Evolutionary conservation across 1,284 basidiomycete genomes (phyloP).

Genomic region (Heterobasidion occidentale): DNA sequence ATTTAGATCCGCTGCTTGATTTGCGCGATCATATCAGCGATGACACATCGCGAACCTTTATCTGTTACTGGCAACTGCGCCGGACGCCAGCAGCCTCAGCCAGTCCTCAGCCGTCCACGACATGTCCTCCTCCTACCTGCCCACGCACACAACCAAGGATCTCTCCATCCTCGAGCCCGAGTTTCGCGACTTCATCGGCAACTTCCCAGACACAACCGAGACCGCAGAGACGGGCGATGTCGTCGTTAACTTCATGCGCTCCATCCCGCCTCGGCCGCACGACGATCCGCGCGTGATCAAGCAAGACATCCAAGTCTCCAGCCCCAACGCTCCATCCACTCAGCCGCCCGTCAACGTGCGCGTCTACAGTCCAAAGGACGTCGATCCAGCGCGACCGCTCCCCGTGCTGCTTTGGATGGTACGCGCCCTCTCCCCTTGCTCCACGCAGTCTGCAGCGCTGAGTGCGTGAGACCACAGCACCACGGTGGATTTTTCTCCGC

Average conservation of each 20-base stretch:
- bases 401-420: not conserved
- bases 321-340: not conserved
- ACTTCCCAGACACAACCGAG: not conserved
- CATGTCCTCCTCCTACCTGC: not conserved
- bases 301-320: not conserved
- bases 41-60: not conserved
- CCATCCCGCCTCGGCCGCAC: not conserved
- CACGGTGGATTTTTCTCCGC: not conserved
- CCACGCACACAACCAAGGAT: not conserved
- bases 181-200: not conserved
- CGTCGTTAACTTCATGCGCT: not conserved
- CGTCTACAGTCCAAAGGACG: not conserved
- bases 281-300: not conserved
- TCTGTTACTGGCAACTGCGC: not conserved
- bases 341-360: not conserved
- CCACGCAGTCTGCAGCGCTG: not conserved
- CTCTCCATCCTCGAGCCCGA: not conserved
- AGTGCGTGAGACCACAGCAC: not conserved
- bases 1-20: not conserved
- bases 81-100: not conserved
- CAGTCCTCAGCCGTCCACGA: not conserved
- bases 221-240: not conserved
- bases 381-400: not conserved
- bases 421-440: not conserved
- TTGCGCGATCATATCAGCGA: not conserved